Evolutionary conservation across 257 asterid species (phyloP), one percentile per base, ranked within the genome.

Genomic region (Penstemon davidsonii): DNA sequence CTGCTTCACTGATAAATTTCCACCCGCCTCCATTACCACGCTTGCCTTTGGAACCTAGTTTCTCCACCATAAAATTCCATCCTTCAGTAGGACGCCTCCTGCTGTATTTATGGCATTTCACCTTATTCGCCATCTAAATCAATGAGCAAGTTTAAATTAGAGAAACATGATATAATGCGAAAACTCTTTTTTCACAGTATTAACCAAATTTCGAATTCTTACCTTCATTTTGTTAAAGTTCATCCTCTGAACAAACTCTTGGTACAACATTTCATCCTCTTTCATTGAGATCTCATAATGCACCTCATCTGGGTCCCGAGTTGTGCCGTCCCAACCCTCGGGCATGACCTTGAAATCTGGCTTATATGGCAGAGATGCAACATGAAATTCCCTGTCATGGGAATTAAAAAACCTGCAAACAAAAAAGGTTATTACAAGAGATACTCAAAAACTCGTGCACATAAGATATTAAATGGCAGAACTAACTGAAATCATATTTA

Each of bases 261-360:
- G 85, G 80, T 90, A 93, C 79, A 93, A 1, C 87, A 88, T 81
- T 72, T 93, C 92, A 56, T 93, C 97, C 86, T 93, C 96, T 84
- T 83, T 88, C 96, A 79, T 85, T 56, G 99, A 93, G 76, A 90
- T 88, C 83, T 90, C 99, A 40, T 90, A 93, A 74, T 85, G 99
- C 62, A 90, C 92, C 90, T 90, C 99, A 62, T 93, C 99, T 33
- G 96, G 96, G 79, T 93, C 99, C 40, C 96, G 82, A 7, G 96
- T 84, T 52, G 92, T 90, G 71, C 99, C 99, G 75, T 90, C 97
- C 99, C 99, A 93, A 57, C 96, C 96, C 83, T 93, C 97, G 1
- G 97, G 99, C 99, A 93, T 90, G 72, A 90, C 99, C 79, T 82
- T 90, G 86, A 88, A 93, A 76, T 90, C 96, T 3, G 99, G 99